Base-by-base conservation (phyloP, 2,329 filamentous ascomycete genomes). In the Trichoderma sp. region DNA sequence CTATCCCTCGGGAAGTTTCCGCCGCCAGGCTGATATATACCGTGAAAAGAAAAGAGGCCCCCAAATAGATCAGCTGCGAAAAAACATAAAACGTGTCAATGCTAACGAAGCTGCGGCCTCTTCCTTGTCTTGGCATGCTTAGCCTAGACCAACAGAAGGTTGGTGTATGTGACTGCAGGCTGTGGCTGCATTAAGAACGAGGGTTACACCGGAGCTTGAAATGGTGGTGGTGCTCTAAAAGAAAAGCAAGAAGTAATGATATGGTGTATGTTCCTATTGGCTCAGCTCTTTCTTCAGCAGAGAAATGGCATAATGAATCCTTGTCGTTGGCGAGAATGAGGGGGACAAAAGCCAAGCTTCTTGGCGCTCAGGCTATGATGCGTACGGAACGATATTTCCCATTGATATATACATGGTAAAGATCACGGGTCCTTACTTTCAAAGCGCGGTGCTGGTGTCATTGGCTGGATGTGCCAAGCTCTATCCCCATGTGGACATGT, bases 301-400 rank as follows among this genome's bases (percentile, higher is more conserved):
- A 24, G 21, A 13, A n/a, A 49, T 19, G 19, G 19, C 19, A 43
- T n/a, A 49, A 49, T 24, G 47, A 49, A 24, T 49, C n/a, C 47
- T 49, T 49, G 16, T 6, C 14, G 27, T 33, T 14, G 27, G 29
- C 29, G 53, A 29, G 53, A 56, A 24, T n/a, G 61, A 43, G 61
- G 19, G 52, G 35, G 21, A 31, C 31, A 21, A 11, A 56, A 31
- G 61, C 61, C 61, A 56, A 64, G 61, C 33, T 0, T 43, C 61
- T 64, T 64, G 61, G 52, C 61, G 61, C 33, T 37, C n/a, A 31
- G 31, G 19, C 29, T 14, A 27, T 49, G 61, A 40, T 64, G 40
- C 21, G 21, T 35, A 49, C 61, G 49, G 49, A 64, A 49, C 24
- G 24, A 29, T 19, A 55, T 55, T 13, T 55, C 24, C 52, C 13